phyloP scores from a whole-genome alignment of 1,284 basidiomycete genomes.

The Marasmius fiardii region DNA sequence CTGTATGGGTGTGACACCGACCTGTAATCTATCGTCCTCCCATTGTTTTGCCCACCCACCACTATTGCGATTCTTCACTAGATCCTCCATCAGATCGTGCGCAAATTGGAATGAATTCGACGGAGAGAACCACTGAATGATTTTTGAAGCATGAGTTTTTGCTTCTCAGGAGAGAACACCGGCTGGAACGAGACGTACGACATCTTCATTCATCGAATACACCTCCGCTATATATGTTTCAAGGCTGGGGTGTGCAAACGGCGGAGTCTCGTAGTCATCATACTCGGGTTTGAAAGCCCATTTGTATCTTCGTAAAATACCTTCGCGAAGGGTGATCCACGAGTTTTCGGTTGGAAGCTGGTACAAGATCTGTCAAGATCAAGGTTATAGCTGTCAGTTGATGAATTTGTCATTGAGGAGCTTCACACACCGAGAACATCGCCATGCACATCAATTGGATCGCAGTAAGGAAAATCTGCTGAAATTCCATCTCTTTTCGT shows the following conservation, averaged over 20 bases:
- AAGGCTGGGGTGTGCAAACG: conserved; percentile 39
- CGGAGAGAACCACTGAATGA: conserved; percentile 30
- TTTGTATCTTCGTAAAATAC: conserved; percentile 66
- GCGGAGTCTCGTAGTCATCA: conserved; percentile 33
- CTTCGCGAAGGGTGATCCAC: conserved; percentile 36
- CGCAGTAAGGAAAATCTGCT: conserved; percentile 47
- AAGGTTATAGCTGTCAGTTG: too few relatives aligned
- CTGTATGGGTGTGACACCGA: conserved; percentile 8
- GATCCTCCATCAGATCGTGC: conserved; percentile 27
- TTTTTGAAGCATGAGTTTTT: too few relatives aligned
- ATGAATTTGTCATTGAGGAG: neutral
- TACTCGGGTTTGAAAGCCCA: conserved; percentile 66
- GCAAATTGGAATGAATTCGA: conserved; percentile 37
- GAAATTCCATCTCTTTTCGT: conserved; percentile 45
- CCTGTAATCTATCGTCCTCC: conserved; percentile 32
- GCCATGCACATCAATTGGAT: conserved; percentile 50
- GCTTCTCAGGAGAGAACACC: too few relatives aligned
- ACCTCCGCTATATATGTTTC: conserved; percentile 34
- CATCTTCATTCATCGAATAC: conserved; percentile 26
- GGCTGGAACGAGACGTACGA: conserved; percentile 21
- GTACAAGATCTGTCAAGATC: conserved; percentile 20
- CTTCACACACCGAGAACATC: conserved; percentile 40
- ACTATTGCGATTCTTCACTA: conserved; percentile 23
- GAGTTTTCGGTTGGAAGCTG: neutral
- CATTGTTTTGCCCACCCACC: conserved; percentile 34